These are phyloP conservation scores for Perkinsus olseni DNA, from an alignment of 169 alveolate genomes.

Conservation along the genomic window DNA sequence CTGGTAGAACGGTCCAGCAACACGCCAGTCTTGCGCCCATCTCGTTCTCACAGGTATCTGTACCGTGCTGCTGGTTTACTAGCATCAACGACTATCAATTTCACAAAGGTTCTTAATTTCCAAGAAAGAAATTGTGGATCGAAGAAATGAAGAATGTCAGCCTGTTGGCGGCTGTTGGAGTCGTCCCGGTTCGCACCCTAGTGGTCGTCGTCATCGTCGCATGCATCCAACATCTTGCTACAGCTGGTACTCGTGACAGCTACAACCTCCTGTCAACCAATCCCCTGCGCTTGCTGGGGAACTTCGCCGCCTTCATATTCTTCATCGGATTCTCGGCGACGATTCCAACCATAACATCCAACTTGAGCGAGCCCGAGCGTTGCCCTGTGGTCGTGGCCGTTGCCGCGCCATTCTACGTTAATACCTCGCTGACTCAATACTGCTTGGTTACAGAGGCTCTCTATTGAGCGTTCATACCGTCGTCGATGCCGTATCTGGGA, in stretches of 20 bases:
- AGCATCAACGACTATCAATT: no score
- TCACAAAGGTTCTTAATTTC: background rate
- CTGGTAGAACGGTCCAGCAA: no score
- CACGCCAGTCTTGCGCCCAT: no score
- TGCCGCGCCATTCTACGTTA: background rate
- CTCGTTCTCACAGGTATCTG: no score
- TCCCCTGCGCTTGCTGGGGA: no score
- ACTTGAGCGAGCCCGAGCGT: background rate
- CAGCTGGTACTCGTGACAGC: no score
- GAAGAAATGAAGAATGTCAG: background rate
- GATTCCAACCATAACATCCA: background rate
- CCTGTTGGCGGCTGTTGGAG: background rate
- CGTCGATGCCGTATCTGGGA: background rate
- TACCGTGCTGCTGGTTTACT: no score
- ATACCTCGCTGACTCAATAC: background rate
- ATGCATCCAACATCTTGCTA: background rate
- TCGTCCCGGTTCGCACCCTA: background rate
- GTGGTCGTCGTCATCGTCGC: no score
- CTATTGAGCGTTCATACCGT: background rate
- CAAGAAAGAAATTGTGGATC: background rate
- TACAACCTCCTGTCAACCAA: no score
- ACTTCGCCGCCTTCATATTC: background rate
- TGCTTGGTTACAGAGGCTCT: background rate
- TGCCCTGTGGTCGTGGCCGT: background rate
- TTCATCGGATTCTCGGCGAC: background rate